A percentile compares a stretch with the other conserved stretches of the same genome.
Evolutionary conservation across 768 basidiomycete genomes (phyloP).

Genomic region (Pluteus cervinus): DNA sequence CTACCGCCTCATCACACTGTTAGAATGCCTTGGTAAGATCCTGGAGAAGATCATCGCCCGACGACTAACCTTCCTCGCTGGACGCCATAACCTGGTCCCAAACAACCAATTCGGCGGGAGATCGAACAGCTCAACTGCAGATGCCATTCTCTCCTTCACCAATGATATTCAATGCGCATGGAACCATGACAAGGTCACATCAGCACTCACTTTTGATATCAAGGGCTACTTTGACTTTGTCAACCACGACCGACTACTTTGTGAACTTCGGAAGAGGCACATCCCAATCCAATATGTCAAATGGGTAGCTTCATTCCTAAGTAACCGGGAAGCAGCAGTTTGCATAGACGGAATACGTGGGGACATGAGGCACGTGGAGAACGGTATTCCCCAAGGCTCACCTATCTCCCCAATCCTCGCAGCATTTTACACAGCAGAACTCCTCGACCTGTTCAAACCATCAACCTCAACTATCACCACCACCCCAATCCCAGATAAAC

Average conservation of each 20-base stretch:
- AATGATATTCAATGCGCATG: slow-evolving; percentile 11
- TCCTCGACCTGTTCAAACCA: slow-evolving; percentile 16
- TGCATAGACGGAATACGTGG: slow-evolving; percentile 17
- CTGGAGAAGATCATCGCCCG: slow-evolving; percentile 17
- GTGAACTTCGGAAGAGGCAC: slow-evolving; percentile 13
- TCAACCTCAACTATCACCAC: slow-evolving; percentile 3
- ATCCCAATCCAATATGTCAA: slow-evolving; percentile 14
- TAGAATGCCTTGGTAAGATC: slow-evolving; percentile 20
- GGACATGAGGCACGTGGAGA: neutral
- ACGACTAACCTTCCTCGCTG: slow-evolving; percentile 5
- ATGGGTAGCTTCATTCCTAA: slow-evolving; percentile 19
- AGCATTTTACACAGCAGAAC: slow-evolving; percentile 3
- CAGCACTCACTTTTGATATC: slow-evolving; percentile 9
- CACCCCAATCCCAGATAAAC: slow-evolving; percentile 9
- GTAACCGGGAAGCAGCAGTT: slow-evolving; percentile 16
- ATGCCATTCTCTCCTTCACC: slow-evolving; percentile 16
- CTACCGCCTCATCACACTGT: slow-evolving; percentile 5
- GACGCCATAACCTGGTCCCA: slow-evolving; percentile 16
- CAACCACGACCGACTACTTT: slow-evolving; percentile 7
- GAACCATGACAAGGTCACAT: slow-evolving; percentile 2
- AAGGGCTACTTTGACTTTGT: slow-evolving; percentile 8
- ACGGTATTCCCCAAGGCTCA: neutral
- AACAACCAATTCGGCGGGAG: slow-evolving; percentile 16
- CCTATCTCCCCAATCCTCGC: neutral
- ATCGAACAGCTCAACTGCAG: slow-evolving; percentile 14